phyloP scores from a whole-genome alignment of 495 filamentous ascomycete species.

The Aspergillus olivimuriae region DNA sequence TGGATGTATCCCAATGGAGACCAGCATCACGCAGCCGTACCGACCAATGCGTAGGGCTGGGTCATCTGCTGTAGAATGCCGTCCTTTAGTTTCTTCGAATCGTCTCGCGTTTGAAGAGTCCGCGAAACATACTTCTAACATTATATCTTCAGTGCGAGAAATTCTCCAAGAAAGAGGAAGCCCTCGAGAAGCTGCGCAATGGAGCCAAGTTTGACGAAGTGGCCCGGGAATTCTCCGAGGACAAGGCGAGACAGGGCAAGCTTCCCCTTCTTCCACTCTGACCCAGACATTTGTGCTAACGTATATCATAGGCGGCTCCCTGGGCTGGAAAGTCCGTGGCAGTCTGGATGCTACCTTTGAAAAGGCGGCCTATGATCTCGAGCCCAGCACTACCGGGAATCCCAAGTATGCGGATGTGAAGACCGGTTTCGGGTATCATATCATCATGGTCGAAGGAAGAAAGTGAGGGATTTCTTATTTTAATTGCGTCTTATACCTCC shows the following conservation, averaged over 20 bases:
- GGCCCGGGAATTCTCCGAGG: slow-evolving; percentile 77
- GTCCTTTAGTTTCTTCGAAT: too few relatives aligned
- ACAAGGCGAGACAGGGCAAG: slow-evolving; percentile 78
- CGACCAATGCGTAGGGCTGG: too few relatives aligned
- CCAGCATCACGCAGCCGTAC: too few relatives aligned
- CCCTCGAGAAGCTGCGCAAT: slow-evolving; percentile 65
- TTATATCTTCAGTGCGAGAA: slow-evolving; percentile 64
- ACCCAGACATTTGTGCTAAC: not conserved
- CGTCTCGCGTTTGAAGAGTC: too few relatives aligned
- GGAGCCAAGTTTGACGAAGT: slow-evolving; percentile 87
- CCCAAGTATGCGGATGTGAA: slow-evolving; percentile 77
- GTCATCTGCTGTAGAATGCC: too few relatives aligned
- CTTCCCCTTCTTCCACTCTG: not conserved
- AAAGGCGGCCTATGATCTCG: slow-evolving; percentile 71
- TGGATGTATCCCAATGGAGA: too few relatives aligned
- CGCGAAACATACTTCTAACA: not conserved
- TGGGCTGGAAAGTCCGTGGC: slow-evolving; percentile 81
- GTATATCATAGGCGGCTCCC: slow-evolving; percentile 55
- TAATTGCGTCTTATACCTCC: not conserved
- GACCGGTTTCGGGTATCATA: slow-evolving; percentile 84
- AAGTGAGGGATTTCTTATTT: slow-evolving; percentile 23
- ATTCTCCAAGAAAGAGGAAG: slow-evolving; percentile 81
- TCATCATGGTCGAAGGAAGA: slow-evolving; percentile 80
- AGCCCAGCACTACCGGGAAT: slow-evolving; percentile 65
- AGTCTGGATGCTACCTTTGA: slow-evolving; percentile 71